These are phyloP conservation scores for Pseudogymnoascus pannorum DNA, from an alignment of 2,329 filamentous ascomycete species.

Conservation along the genomic window DNA sequence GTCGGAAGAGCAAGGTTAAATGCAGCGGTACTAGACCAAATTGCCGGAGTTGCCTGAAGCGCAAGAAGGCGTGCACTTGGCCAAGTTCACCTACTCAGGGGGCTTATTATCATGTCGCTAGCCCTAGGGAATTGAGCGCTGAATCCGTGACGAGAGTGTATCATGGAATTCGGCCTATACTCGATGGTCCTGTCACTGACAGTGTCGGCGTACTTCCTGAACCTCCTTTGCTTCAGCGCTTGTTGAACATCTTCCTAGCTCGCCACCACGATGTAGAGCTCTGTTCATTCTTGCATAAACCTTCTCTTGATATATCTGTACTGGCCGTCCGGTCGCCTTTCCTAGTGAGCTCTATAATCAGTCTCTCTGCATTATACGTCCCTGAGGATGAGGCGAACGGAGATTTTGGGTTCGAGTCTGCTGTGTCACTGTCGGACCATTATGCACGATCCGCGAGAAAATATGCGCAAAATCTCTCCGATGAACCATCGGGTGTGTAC, in stretches of 20 bases:
- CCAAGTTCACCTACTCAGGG: background rate
- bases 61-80: background rate
- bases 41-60: constrained; percentile 11
- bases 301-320: constrained; percentile 10
- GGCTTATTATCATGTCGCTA: background rate
- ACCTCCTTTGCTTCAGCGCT: constrained; percentile 1
- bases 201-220: background rate
- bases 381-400: constrained; percentile 3
- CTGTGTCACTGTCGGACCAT: background rate
- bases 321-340: constrained; percentile 2
- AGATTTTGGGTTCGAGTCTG: background rate
- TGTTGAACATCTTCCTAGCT: constrained; percentile 9
- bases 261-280: constrained; percentile 11
- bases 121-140: background rate
- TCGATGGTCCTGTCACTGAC: background rate
- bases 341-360: constrained; percentile 10
- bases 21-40: constrained; percentile 10
- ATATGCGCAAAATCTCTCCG: constrained; percentile 7
- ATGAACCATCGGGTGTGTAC: constrained; percentile 11
- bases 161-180: background rate
- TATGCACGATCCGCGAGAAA: constrained; percentile 1
- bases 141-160: background rate
- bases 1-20: constrained; percentile 12
- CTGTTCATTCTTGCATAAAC: constrained; percentile 13
- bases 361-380: constrained; percentile 12